Percentiles rank a stretch among this genome's conserved stretches.
Conservation (phyloP, 768 basidiomycete species). For the Tricholoma flavovirens region DNA sequence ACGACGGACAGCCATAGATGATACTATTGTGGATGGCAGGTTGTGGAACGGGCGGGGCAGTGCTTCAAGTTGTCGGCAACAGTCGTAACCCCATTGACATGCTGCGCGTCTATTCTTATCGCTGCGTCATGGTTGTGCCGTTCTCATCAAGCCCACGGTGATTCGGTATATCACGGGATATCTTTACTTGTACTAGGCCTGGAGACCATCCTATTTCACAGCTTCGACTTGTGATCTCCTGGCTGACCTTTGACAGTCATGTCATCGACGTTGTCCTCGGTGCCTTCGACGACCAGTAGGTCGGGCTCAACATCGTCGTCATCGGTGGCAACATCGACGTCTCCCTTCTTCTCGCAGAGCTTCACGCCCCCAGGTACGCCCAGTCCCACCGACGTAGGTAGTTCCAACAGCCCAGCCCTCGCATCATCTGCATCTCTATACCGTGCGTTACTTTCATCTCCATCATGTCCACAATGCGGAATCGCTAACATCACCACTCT, state of each 20-base stretch:
- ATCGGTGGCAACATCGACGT: background rate
- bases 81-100: too few relatives aligned
- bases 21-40: too few relatives aligned
- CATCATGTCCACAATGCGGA: background rate
- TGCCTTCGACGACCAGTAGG: background rate
- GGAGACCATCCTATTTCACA: background rate
- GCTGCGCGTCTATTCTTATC: background rate
- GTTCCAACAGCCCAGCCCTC: constrained; percentile 3
- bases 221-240: background rate
- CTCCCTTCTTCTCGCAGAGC: background rate
- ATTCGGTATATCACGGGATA: background rate
- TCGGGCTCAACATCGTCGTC: background rate
- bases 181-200: background rate
- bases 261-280: background rate
- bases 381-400: background rate
- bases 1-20: too few relatives aligned
- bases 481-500: background rate
- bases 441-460: constrained; percentile 15
- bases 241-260: background rate
- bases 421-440: constrained; percentile 23
- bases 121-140: background rate
- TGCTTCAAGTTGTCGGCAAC: too few relatives aligned
- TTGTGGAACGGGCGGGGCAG: too few relatives aligned
- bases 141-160: background rate
- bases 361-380: background rate